Conservation (phyloP, 2,329 filamentous ascomycete species). For the Fusarium sp. region DNA sequence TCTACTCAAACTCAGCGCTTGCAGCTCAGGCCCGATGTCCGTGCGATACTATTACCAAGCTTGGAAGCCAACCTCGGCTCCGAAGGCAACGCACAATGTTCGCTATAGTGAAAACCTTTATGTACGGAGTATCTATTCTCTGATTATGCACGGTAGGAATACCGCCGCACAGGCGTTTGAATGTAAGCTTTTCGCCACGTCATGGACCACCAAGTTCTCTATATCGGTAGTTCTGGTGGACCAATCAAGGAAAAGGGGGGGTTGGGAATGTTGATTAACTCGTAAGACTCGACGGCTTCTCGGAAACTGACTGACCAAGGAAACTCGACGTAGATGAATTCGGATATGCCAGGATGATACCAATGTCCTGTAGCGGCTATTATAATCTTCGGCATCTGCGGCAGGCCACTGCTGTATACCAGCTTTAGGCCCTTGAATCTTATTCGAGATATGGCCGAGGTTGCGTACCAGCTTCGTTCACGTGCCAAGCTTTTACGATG, state of each 20-base stretch:
- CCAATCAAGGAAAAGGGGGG: background rate
- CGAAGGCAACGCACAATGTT: rapidly evolving
- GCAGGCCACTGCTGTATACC: background rate
- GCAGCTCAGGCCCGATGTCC: too few relatives aligned
- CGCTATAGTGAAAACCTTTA: rapidly evolving
- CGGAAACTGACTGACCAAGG: background rate
- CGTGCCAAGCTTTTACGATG: too few relatives aligned
- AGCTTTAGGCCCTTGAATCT: too few relatives aligned
- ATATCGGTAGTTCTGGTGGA: background rate
- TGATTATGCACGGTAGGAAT: rapidly evolving
- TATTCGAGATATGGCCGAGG: too few relatives aligned
- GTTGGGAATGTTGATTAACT: rapidly evolving
- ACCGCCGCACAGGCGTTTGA: rapidly evolving
- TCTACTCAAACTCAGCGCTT: too few relatives aligned
- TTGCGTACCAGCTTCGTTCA: too few relatives aligned
- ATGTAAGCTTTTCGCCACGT: background rate
- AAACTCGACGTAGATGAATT: rapidly evolving
- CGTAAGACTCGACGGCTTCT: background rate
- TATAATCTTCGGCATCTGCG: background rate
- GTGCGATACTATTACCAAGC: too few relatives aligned
- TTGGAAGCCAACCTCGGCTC: background rate
- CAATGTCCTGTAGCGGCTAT: rapidly evolving
- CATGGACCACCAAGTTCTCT: background rate
- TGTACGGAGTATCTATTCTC: background rate
- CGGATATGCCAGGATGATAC: background rate